Conservation (phyloP, 1,284 basidiomycete species). For the Psilocybe mexicana region DNA sequence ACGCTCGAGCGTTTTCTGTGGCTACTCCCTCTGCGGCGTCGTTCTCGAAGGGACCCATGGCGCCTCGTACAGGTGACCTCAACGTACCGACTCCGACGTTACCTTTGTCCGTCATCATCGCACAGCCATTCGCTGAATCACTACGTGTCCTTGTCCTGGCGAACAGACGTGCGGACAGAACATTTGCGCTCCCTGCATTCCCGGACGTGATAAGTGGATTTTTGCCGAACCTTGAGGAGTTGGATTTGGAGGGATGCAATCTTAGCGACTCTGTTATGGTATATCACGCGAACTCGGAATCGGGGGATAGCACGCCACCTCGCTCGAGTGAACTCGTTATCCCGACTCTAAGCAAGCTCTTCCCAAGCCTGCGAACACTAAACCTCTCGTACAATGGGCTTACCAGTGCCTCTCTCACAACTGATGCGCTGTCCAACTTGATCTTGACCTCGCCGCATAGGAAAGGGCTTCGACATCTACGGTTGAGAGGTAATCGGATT, state of each 20-base stretch:
- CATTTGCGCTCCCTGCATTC: conserved; percentile 54
- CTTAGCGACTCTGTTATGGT: conserved; percentile 57
- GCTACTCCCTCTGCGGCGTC: conserved; percentile 32
- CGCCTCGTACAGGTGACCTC: conserved; percentile 46
- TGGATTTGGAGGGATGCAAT: conserved; percentile 70
- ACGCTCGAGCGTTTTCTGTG: conserved; percentile 65
- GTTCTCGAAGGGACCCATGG: conserved; percentile 16
- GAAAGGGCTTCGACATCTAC: conserved; percentile 62
- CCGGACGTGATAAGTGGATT: conserved; percentile 33
- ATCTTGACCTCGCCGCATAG: conserved; percentile 47
- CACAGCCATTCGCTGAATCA: conserved; percentile 60
- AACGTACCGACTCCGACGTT: conserved; percentile 66
- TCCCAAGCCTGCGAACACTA: conserved; percentile 65
- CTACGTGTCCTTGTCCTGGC: conserved; percentile 62
- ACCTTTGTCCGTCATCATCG: conserved; percentile 58
- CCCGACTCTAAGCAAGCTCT: conserved; percentile 57
- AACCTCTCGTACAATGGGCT: conserved; percentile 75
- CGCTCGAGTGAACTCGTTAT: conserved; percentile 55
- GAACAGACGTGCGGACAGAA: conserved; percentile 64
- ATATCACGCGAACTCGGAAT: conserved; percentile 28
- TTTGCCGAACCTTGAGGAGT: conserved; percentile 68
- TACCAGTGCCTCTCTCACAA: conserved; percentile 50
- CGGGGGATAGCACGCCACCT: conserved; percentile 35
- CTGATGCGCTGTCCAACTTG: conserved; percentile 46
- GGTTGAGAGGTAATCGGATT: conserved; percentile 67